Evolutionary conservation across 1,284 basidiomycete genomes (phyloP), one percentile per base, ranked within the genome.

Genomic region (Ustilago vetiveriae): DNA sequence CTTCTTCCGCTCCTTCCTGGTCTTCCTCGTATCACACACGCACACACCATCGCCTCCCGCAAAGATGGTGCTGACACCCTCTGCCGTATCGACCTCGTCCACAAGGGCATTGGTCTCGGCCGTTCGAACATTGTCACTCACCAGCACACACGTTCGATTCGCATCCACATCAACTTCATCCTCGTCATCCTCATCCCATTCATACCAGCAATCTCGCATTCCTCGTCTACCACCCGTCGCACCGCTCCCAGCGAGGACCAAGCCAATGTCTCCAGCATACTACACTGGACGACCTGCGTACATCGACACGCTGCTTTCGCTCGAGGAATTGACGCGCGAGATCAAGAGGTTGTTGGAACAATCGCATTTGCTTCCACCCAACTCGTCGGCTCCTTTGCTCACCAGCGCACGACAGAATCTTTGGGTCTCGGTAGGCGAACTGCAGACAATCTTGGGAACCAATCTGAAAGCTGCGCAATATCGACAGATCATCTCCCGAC

Each of bases 211-310:
- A 27, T 36, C 56, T 2, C 48, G 53, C 7, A 41, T 50, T 2
- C 67, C 67, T 1, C 53, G 40, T 8, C 39, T 65, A 8, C 67
- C 62, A 1, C 62, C 67, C 14, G 44, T 52, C 1, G 56, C 67
- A 0, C 66, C 66, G 2, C 47, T 70, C 5, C 57, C 67, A 1
- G 35, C 48, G 6, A 83, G 82, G 5, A 43, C 71, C 37, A 83
- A 83, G 56, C 85, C 85, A 1, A 53, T 73, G 3, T 90, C 91
- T 2, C 86, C 90, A 16, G 88, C 88, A 45, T 94, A 93, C 84
- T 96, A 91, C 84, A 92, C 92, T n/a, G 90, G 88, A n/a, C 88
- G 89, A 40, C 85, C 90, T 0, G 84, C 85, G 29, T 92, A 89
- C 84, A 89, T 89, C 80, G 90, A 93, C 83, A 87, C 89, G 54